A percentile compares a stretch with the other conserved stretches of the same genome.
Evolutionary conservation across 139 green algal species (phyloP).

Genomic region (Picochlorum sp.): DNA sequence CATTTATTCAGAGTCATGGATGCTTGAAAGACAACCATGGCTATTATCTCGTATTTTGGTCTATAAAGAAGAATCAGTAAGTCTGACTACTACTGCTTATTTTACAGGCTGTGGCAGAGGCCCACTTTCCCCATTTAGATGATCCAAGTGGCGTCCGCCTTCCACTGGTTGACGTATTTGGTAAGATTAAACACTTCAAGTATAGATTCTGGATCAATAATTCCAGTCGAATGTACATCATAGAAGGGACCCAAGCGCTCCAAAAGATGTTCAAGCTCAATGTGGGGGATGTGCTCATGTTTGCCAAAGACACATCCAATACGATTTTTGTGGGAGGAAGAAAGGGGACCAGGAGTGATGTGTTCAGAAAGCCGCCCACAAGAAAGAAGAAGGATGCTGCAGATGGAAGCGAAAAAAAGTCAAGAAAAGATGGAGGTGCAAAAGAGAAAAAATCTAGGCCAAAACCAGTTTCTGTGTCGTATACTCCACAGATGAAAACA

Average conservation of each 20-base stretch:
- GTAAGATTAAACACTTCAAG: slow-evolving; percentile 8
- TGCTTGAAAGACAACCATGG: too few species aligned
- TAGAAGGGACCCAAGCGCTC: slow-evolving; percentile 22
- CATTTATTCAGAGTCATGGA: too few species aligned
- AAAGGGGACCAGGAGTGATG: slow-evolving; percentile 15
- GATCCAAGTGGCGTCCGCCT: slow-evolving; percentile 15
- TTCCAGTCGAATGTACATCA: slow-evolving; percentile 34
- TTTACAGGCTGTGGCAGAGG: slow-evolving; percentile 22
- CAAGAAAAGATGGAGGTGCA: background rate
- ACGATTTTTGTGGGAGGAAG: slow-evolving; percentile 14
- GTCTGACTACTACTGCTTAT: slow-evolving; percentile 10
- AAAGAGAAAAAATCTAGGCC: background rate
- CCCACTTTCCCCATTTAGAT: slow-evolving; percentile 23
- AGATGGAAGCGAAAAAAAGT: background rate
- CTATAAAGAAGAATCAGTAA: too few species aligned
- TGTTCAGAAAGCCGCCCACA: slow-evolving; percentile 4
- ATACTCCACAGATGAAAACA: slow-evolving; percentile 10
- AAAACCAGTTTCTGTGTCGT: background rate
- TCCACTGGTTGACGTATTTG: slow-evolving; percentile 10
- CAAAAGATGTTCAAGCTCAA: slow-evolving; percentile 10
- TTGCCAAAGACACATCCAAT: slow-evolving; percentile 10
- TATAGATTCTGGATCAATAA: slow-evolving; percentile 42
- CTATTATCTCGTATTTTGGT: background rate
- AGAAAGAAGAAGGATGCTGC: background rate
- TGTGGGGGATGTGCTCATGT: slow-evolving; percentile 34